Evolutionary conservation across 306 rosid genomes (phyloP).

Genomic region (Cajanus cajan): DNA sequence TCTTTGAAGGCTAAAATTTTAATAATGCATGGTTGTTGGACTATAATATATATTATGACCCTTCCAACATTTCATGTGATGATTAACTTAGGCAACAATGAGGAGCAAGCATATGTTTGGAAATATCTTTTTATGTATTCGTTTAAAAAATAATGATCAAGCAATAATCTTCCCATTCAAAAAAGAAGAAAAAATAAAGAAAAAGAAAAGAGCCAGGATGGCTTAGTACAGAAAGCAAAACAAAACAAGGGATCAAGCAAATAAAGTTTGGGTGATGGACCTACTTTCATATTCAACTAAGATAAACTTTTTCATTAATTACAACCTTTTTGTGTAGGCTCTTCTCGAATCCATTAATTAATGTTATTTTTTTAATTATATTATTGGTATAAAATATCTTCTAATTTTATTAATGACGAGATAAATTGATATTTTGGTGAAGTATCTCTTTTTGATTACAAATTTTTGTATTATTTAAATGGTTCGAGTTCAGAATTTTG

Average conservation of each 20-base stretch:
- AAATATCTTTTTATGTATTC: neutral
- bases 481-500: no score
- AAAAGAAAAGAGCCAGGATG: neutral
- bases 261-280: neutral
- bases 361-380: no score
- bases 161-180: neutral
- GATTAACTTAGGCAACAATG: no score
- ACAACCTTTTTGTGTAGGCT: neutral
- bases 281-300: slow-evolving; percentile 23
- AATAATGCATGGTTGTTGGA: neutral
- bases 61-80: neutral
- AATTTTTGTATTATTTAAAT: no score
- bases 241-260: neutral
- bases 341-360: neutral
- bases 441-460: no score
- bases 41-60: no score
- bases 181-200: neutral
- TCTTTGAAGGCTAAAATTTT: neutral
- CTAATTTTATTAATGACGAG: no score
- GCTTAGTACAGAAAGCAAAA: neutral
- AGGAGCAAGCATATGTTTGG: no score
- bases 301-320: neutral
- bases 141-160: neutral
- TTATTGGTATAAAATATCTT: no score
- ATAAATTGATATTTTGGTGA: no score